Evolutionary conservation across 306 rosid species (phyloP).

Genomic region (Trifolium repens): DNA sequence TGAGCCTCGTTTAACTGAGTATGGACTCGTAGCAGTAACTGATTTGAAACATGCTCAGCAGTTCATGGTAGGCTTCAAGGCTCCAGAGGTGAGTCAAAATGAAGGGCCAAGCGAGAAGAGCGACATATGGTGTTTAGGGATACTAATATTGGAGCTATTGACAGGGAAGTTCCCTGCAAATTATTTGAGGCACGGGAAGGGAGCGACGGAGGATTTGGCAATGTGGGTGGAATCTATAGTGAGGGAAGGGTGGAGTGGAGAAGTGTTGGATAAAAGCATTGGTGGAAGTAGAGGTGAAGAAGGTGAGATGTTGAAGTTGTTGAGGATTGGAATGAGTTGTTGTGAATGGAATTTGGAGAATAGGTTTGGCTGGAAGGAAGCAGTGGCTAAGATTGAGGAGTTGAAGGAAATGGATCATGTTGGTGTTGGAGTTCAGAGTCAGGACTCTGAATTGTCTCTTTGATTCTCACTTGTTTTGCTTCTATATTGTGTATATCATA

Average conservation of each 20-base stretch:
- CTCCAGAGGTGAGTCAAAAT: conserved; percentile 58
- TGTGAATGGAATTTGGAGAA: conserved; percentile 57
- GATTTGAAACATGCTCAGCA: conserved; percentile 61
- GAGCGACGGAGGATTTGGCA: conserved; percentile 55
- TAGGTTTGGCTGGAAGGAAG: conserved; percentile 68
- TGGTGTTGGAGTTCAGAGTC: conserved; percentile 41
- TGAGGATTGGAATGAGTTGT: conserved; percentile 76
- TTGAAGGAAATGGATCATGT: conserved; percentile 59
- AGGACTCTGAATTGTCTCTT: background rate
- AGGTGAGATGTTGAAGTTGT: conserved; percentile 68
- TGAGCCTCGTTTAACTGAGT: conserved; percentile 64
- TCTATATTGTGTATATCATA: background rate
- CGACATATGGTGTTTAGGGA: conserved; percentile 78
- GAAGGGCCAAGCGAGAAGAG: conserved; percentile 46
- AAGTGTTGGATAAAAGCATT: conserved; percentile 66
- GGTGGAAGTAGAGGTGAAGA: conserved; percentile 48
- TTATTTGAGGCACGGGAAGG: conserved; percentile 59
- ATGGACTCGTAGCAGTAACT: conserved; percentile 54
- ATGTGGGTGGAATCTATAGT: conserved; percentile 73
- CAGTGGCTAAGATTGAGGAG: conserved; percentile 62
- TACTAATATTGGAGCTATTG: conserved; percentile 66
- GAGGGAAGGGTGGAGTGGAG: conserved; percentile 77
- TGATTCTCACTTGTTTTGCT: background rate
- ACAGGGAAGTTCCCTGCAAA: conserved; percentile 75
- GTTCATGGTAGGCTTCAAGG: conserved; percentile 64